These are phyloP conservation scores for Plantago major DNA, from an alignment of 257 asterid species.

Conservation along the genomic window DNA sequence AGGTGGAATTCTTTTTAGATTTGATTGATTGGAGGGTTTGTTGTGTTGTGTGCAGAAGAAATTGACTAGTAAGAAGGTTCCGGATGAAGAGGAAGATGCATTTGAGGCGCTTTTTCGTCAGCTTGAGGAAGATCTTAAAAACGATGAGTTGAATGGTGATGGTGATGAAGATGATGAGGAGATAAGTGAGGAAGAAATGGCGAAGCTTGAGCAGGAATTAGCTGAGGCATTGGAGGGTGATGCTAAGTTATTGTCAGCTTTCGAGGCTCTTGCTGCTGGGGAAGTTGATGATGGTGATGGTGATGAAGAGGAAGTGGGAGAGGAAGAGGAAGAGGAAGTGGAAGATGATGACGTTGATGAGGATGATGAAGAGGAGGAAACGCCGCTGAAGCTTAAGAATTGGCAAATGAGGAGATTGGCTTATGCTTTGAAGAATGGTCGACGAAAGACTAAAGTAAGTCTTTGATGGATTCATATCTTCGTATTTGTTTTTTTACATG, in stretches of 20 bases:
- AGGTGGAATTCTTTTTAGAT: too few species aligned
- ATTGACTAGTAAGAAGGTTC: conserved; percentile 25
- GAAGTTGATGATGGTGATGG: conserved; percentile 22
- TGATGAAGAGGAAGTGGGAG: conserved; percentile 22
- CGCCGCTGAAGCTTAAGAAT: conserved; percentile 46
- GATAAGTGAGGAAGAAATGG: conserved; percentile 74
- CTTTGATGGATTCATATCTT: not conserved
- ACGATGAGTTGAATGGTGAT: conserved; percentile 45
- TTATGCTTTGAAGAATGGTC: conserved; percentile 77
- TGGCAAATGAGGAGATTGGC: conserved; percentile 91
- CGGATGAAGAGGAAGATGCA: conserved; percentile 75
- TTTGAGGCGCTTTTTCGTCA: conserved; percentile 82
- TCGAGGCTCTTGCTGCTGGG: conserved; percentile 33
- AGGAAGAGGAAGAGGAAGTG: conserved; percentile 27
- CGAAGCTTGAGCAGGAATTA: conserved; percentile 69
- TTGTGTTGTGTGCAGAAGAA: conserved; percentile 36
- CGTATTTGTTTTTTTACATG: too few species aligned
- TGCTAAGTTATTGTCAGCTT: conserved; percentile 61
- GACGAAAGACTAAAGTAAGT: conserved; percentile 87
- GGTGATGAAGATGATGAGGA: conserved; percentile 48
- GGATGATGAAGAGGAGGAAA: conserved; percentile 47
- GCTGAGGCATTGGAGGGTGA: conserved; percentile 73
- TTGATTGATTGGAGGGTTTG: too few species aligned
- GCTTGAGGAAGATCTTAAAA: conserved; percentile 87
- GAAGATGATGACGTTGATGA: conserved; percentile 36